A percentile compares a stretch with the other conserved stretches of the same genome.
phyloP scores from a whole-genome alignment of 164 flowering plant species.

The Nymphaea colorata region DNA sequence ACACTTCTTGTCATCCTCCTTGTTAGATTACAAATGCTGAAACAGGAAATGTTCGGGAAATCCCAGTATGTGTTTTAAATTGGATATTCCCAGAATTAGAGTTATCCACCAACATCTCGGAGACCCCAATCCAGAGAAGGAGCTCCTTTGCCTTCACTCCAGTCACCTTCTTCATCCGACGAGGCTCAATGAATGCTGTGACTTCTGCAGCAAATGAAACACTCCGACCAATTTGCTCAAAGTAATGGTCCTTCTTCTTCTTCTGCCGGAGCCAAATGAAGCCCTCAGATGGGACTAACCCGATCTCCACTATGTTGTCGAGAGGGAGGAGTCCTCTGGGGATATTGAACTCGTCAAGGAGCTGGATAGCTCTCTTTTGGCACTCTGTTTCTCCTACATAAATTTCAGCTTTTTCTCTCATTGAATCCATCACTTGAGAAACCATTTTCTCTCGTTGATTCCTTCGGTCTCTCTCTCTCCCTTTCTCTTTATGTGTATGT shows the following conservation, averaged over 20 bases:
- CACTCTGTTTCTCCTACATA: neutral
- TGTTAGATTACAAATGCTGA: neutral
- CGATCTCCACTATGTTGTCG: constrained; percentile 16
- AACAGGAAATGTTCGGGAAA: neutral
- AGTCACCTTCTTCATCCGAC: constrained; percentile 20
- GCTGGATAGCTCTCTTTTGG: neutral
- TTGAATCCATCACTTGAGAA: neutral
- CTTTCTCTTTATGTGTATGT: too few species aligned
- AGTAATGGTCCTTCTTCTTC: constrained; percentile 5
- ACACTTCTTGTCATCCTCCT: neutral
- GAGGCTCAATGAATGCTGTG: constrained; percentile 20
- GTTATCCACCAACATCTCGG: constrained; percentile 6
- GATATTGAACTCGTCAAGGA: constrained; percentile 19
- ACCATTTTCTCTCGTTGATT: neutral
- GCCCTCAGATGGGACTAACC: constrained; percentile 19
- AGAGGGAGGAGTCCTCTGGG: constrained; percentile 28
- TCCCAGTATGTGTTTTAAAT: neutral
- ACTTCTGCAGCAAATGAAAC: constrained; percentile 14
- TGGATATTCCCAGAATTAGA: neutral
- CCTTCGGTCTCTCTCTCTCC: too few species aligned
- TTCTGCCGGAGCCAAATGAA: constrained; percentile 27
- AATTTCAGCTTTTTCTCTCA: neutral
- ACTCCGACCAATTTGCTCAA: constrained; percentile 8
- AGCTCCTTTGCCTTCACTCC: constrained; percentile 13
- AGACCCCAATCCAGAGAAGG: constrained; percentile 1